Evolutionary conservation across 106 monocot genomes (phyloP), one percentile per base, ranked within the genome.

Genomic region (Phalaenopsis equestris): DNA sequence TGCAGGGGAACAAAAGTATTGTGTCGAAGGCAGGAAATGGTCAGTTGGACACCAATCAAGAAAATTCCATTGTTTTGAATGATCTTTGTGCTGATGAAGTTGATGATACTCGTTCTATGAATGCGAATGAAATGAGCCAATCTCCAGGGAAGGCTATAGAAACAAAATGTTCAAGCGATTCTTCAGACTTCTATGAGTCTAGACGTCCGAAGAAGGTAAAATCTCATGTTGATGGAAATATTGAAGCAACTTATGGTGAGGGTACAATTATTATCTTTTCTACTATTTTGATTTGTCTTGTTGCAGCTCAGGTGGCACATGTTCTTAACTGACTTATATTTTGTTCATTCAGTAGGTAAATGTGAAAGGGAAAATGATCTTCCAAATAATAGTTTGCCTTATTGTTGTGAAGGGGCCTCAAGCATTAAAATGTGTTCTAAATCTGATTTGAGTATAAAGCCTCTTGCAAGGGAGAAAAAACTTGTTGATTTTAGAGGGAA

Each of bases 401-500:
- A 56, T 73, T 80, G 75, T 80, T 2, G 43, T 6, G 42, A 89
- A 58, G 86, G 77, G 19, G 68, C 49, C n/a, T 56, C 42, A 58
- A 37, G 30, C 56, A 75, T 79, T 79, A 75, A 4, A 9, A 55
- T 81, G 7, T 46, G 74, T 83, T 85, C 83, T 72, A 80, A 80
- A 79, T 56, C 82, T 82, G 90, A 94, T 58, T 23, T 86, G 37
- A 83, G 73, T 61, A 67, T 77, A 30, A 81, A 86, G 45, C 68
- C 81, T 64, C 89, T 89, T 81, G 65, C 64, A 82, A 84, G 89
- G 46, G 97, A 98, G 79, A 94, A 83, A 77, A 94, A 98, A 80
- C 78, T 92, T 73, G 92, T 98, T 75, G 94, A 94, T 88, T 98
- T 98, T 81, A 90, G 94, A 73, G 89, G 86, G 42, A 98, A 98